phyloP scores from a whole-genome alignment of 305 asterid genomes.

The Fraxinus xanthoxyloides region DNA sequence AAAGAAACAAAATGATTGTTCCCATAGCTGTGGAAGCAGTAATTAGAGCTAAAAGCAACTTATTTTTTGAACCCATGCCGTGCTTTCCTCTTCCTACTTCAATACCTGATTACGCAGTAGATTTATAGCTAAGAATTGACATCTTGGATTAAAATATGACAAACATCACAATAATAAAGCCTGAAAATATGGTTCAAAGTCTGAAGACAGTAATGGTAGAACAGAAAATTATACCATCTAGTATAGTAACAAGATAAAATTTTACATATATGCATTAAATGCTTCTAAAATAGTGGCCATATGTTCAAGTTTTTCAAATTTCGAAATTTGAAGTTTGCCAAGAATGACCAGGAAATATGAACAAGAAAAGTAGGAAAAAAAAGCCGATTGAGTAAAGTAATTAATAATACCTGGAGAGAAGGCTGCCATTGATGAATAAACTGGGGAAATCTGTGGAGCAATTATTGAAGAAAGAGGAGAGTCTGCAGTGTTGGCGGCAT shows the following conservation, averaged over 20 bases:
- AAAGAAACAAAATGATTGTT: slow-evolving; percentile 30
- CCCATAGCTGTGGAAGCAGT: slow-evolving; percentile 44
- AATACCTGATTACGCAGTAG: slow-evolving; percentile 23
- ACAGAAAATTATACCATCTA: background rate
- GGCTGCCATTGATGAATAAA: slow-evolving; percentile 21
- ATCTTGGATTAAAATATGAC: background rate
- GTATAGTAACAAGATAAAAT: background rate
- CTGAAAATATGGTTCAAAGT: background rate
- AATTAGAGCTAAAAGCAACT: slow-evolving; percentile 36
- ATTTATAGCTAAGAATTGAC: slow-evolving; percentile 4
- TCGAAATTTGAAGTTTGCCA: slow-evolving; percentile 11
- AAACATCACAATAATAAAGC: background rate
- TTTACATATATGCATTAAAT: slow-evolving; percentile 14
- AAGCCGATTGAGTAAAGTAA: background rate
- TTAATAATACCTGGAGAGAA: slow-evolving; percentile 38
- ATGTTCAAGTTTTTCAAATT: background rate
- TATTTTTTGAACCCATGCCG: slow-evolving; percentile 32
- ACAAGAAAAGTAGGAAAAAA: background rate
- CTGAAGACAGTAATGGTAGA: background rate
- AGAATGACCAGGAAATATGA: background rate
- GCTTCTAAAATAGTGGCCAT: slow-evolving; percentile 20
- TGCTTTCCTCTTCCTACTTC: slow-evolving; percentile 27
- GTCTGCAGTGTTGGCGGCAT: slow-evolving; percentile 15
- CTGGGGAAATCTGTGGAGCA: slow-evolving; percentile 25
- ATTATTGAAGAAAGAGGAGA: slow-evolving; percentile 26